phyloP scores from a whole-genome alignment of 1,139 yeast genomes.

The Geotrichum histeridarum region DNA sequence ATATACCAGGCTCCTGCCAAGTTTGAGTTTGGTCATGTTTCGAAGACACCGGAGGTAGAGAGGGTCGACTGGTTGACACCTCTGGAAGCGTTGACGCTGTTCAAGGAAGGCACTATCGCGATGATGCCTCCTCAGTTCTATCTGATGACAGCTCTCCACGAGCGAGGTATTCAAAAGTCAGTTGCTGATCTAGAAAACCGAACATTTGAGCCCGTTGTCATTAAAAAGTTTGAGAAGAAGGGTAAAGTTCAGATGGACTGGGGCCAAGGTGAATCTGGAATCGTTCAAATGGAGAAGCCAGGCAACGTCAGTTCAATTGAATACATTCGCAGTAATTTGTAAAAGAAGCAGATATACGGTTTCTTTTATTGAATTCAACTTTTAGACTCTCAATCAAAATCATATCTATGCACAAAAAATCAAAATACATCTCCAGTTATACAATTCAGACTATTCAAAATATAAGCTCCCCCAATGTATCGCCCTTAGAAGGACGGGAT shows the following conservation, averaged over 20 bases:
- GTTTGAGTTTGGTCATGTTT: not conserved
- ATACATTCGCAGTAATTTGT: constrained; percentile 16
- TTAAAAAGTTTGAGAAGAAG: constrained; percentile 20
- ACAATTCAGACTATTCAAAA: not conserved
- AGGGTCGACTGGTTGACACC: constrained; percentile 34
- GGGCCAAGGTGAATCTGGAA: constrained; percentile 33
- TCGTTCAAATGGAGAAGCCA: constrained; percentile 23
- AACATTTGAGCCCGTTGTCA: constrained; percentile 25
- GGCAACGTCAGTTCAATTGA: constrained; percentile 26
- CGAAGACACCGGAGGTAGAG: constrained; percentile 17
- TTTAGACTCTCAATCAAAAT: not conserved
- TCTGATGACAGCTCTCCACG: constrained; percentile 25
- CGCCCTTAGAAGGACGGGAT: not conserved
- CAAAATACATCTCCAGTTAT: too few relatives aligned
- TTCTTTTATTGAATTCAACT: not conserved
- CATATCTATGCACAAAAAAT: not conserved
- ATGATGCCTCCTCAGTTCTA: constrained; percentile 37
- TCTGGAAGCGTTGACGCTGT: constrained; percentile 26
- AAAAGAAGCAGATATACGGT: too few relatives aligned
- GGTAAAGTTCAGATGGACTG: constrained; percentile 31
- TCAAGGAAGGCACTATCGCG: constrained; percentile 25
- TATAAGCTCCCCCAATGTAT: not conserved
- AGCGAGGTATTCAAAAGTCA: constrained; percentile 23
- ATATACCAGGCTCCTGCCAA: constrained; percentile 23
- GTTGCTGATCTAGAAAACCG: constrained; percentile 23